phyloP scores from a whole-genome alignment of 495 filamentous ascomycete genomes.

The Mytilinidion resinicola region DNA sequence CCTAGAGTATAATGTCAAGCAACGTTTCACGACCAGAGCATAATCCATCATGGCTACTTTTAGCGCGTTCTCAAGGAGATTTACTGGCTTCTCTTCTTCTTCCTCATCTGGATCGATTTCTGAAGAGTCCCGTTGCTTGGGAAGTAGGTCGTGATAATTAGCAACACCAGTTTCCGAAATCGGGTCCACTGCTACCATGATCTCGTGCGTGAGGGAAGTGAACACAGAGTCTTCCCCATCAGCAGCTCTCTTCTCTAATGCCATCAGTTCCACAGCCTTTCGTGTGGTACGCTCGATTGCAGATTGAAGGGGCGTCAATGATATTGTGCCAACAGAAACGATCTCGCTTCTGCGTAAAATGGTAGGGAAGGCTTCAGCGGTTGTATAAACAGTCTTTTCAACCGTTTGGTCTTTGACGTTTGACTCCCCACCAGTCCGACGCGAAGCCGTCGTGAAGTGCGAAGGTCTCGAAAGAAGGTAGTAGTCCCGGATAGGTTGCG shows the following conservation, averaged over 20 bases:
- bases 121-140: constrained; percentile 41
- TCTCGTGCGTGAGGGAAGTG: constrained; percentile 60
- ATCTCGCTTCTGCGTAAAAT: constrained; percentile 87
- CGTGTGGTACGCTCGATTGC: constrained; percentile 85
- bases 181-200: constrained; percentile 65
- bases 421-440: constrained; percentile 57
- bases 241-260: constrained; percentile 65
- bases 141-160: constrained; percentile 66
- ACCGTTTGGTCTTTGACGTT: constrained; percentile 65
- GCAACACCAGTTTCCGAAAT: constrained; percentile 63
- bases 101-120: constrained; percentile 37
- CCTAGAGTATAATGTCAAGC: constrained; percentile 59
- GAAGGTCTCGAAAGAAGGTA: constrained; percentile 68
- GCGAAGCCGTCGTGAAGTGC: constrained; percentile 65
- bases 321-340: constrained; percentile 56
- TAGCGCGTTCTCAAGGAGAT: constrained; percentile 74
- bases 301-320: constrained; percentile 70
- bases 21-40: constrained; percentile 77
- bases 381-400: constrained; percentile 81
- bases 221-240: constrained; percentile 66
- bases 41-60: constrained; percentile 84
- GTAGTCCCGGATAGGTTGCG: constrained; percentile 74
- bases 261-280: constrained; percentile 78
- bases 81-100: constrained; percentile 46
- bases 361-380: constrained; percentile 82